These are phyloP conservation scores for Syzygium jambos DNA, from an alignment of 345 rosid genomes.

Conservation along the genomic window DNA sequence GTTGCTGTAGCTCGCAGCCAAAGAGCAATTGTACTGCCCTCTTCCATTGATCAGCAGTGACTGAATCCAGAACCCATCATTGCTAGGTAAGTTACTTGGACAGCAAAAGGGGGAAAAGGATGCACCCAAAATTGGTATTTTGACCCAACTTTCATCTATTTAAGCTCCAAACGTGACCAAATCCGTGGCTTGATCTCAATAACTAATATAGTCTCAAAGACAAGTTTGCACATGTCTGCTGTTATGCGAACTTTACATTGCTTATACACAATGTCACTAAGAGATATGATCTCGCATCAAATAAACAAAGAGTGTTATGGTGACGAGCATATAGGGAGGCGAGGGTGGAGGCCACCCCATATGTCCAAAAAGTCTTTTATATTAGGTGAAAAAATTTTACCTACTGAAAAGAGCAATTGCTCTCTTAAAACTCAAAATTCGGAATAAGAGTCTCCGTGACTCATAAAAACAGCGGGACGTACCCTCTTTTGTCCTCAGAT, in stretches of 20 bases:
- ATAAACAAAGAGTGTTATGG: background rate
- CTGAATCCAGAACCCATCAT: constrained; percentile 2
- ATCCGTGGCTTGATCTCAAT: background rate
- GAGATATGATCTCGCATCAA: background rate
- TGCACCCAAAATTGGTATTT: background rate
- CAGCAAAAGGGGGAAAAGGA: background rate
- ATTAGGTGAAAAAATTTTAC: no score
- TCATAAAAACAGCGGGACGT: background rate
- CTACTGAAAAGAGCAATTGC: no score
- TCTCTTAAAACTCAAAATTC: background rate
- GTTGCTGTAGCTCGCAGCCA: constrained; percentile 46
- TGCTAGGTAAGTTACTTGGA: background rate
- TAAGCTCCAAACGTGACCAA: background rate
- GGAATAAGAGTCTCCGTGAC: fast-evolving
- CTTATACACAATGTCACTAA: background rate
- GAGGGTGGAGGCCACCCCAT: background rate
- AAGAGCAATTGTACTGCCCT: constrained; percentile 76
- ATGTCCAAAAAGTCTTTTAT: background rate
- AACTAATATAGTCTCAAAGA: background rate
- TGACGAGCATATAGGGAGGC: background rate
- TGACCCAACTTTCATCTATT: background rate
- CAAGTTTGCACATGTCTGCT: background rate
- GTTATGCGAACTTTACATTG: background rate
- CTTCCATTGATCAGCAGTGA: constrained; percentile 71
- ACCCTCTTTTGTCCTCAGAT: background rate